Conservation (phyloP, 2,329 filamentous ascomycete species). For the Pseudocercospora musae region DNA sequence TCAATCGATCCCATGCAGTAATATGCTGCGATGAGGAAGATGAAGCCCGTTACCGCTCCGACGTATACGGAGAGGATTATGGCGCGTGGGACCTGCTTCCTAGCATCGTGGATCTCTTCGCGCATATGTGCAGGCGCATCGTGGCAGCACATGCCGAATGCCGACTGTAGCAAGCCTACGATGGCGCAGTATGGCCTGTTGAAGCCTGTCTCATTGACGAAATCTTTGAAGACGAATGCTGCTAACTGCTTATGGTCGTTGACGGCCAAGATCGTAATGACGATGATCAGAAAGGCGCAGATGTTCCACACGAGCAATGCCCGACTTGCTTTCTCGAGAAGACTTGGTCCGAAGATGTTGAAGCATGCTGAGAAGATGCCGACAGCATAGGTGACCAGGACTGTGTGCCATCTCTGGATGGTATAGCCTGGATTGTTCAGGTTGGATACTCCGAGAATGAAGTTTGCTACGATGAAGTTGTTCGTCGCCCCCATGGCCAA, state of each 20-base stretch:
- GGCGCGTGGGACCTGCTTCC: slow-evolving; percentile 50
- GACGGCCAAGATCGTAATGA: slow-evolving; percentile 52
- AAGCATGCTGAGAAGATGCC: slow-evolving; percentile 44
- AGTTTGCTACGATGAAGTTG: slow-evolving; percentile 55
- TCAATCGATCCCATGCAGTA: slow-evolving; percentile 54
- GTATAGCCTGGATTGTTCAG: slow-evolving; percentile 50
- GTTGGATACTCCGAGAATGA: slow-evolving; percentile 54
- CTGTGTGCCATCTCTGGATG: slow-evolving; percentile 57
- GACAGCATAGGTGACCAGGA: slow-evolving; percentile 52
- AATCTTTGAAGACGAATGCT: slow-evolving; percentile 54
- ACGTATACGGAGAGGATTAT: slow-evolving; percentile 47
- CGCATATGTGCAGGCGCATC: slow-evolving; percentile 54
- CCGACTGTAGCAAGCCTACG: slow-evolving; percentile 53
- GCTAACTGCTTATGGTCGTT: slow-evolving; percentile 55
- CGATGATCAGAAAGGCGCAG: slow-evolving; percentile 50
- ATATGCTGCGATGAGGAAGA: slow-evolving; percentile 48
- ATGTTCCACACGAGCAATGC: slow-evolving; percentile 55
- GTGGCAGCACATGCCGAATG: slow-evolving; percentile 55
- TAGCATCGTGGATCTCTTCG: slow-evolving; percentile 53
- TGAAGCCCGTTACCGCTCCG: slow-evolving; percentile 47
- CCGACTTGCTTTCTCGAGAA: slow-evolving; percentile 52
- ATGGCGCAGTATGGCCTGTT: slow-evolving; percentile 50
- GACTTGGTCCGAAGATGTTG: slow-evolving; percentile 51
- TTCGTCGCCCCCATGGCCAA: slow-evolving; percentile 55
- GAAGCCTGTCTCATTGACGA: slow-evolving; percentile 55